These are phyloP conservation scores for Lepidopterella palustris DNA, from an alignment of 495 filamentous ascomycete genomes.

Conservation along the genomic window DNA sequence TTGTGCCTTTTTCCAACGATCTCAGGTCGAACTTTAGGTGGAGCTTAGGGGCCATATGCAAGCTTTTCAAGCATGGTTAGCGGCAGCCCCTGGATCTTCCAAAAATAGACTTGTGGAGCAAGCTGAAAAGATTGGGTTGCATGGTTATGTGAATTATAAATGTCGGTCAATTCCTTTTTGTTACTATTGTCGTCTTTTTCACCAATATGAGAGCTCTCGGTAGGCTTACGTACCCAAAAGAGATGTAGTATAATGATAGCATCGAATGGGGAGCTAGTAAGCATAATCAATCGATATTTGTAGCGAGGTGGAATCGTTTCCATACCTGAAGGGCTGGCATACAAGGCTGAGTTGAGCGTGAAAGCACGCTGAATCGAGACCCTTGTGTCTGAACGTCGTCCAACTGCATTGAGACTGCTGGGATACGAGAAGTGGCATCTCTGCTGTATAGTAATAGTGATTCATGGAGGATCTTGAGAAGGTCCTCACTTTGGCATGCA, in stretches of 20 bases:
- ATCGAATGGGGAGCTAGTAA: background rate
- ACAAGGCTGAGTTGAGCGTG: background rate
- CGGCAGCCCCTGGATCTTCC: constrained; percentile 1
- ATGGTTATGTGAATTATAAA: too few species aligned
- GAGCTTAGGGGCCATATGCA: background rate
- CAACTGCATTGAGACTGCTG: background rate
- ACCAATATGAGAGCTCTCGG: background rate
- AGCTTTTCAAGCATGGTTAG: background rate
- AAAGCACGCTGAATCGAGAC: background rate
- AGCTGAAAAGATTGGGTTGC: background rate
- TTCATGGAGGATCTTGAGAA: background rate
- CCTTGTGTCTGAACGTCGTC: background rate
- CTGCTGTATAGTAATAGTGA: background rate
- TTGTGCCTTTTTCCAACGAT: too few species aligned
- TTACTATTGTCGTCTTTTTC: background rate
- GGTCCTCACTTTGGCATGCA: background rate
- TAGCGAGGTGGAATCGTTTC: background rate
- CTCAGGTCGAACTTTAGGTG: too few species aligned
- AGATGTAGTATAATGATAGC: background rate
- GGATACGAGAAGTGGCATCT: background rate
- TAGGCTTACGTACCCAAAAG: background rate
- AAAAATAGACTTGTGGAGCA: background rate
- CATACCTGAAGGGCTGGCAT: background rate
- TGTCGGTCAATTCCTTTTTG: background rate
- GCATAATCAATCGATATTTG: background rate